Conservation (phyloP, 192 early-diverging fungal genomes). For the Chytriomyces confervae region DNA sequence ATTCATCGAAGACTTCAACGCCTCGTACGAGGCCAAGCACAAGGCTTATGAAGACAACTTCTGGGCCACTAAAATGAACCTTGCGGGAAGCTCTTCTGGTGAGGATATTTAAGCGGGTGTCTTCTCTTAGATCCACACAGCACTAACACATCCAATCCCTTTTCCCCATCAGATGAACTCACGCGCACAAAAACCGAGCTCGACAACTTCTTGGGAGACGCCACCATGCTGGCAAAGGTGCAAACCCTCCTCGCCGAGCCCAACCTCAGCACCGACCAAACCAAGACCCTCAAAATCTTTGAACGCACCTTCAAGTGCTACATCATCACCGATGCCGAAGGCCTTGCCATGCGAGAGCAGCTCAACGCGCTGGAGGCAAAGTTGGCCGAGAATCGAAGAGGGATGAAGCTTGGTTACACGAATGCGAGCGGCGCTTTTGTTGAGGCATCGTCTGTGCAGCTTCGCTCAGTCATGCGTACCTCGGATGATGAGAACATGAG, state of each 20-base stretch:
- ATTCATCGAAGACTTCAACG: conserved; percentile 43
- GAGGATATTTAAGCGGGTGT: neutral
- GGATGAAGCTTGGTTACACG: conserved; percentile 38
- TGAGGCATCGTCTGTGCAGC: conserved; percentile 38
- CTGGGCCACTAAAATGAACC: conserved; percentile 49
- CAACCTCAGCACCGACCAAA: conserved; percentile 30
- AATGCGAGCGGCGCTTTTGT: conserved; percentile 28
- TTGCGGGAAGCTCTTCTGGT: conserved; percentile 37
- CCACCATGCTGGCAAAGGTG: conserved; percentile 33
- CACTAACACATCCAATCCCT: neutral
- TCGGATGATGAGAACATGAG: conserved; percentile 32
- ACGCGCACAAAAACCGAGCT: conserved; percentile 44
- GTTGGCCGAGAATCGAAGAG: conserved; percentile 28
- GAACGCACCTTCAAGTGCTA: conserved; percentile 44
- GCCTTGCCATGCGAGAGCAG: conserved; percentile 27
- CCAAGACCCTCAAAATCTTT: conserved; percentile 35
- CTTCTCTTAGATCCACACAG: neutral
- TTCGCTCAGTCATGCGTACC: conserved; percentile 42
- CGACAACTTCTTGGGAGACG: conserved; percentile 46
- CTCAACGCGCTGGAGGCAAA: conserved; percentile 45
- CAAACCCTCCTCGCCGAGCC: conserved; percentile 26
- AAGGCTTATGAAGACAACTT: conserved; percentile 47
- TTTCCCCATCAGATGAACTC: conserved; percentile 9
- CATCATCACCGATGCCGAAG: conserved; percentile 40
- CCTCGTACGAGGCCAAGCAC: conserved; percentile 42